Evolutionary conservation across 2,329 filamentous ascomycete genomes (phyloP).

Genomic region (Neobulgaria alba): DNA sequence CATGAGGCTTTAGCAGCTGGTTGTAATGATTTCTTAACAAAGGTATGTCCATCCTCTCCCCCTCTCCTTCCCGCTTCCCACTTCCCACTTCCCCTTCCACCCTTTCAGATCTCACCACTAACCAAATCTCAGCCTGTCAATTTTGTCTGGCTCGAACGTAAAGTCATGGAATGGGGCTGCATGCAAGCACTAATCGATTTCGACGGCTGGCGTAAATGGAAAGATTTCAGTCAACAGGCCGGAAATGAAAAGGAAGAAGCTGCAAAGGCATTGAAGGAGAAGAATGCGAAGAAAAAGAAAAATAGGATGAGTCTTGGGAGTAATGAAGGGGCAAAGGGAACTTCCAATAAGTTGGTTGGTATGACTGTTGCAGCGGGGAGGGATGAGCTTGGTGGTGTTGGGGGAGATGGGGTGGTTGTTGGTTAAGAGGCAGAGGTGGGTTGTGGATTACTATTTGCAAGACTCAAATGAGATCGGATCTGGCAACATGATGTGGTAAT

Average conservation of each 20-base stretch:
- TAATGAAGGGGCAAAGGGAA: constrained; percentile 5
- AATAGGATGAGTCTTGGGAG: constrained; percentile 15
- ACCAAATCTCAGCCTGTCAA: constrained; percentile 68
- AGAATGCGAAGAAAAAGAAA: constrained; percentile 21
- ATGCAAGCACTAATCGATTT: constrained; percentile 99
- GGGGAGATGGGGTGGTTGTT: neutral
- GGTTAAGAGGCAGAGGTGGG: neutral
- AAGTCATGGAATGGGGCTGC: constrained; percentile 98
- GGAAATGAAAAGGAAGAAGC: constrained; percentile 22
- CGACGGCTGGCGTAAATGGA: constrained; percentile 97
- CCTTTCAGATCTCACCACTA: too few relatives aligned
- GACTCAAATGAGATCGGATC: neutral
- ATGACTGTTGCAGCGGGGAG: constrained; percentile 7
- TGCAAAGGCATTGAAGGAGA: constrained; percentile 12
- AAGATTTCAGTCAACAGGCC: constrained; percentile 53
- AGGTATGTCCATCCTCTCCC: constrained; percentile 47
- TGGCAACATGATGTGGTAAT: neutral
- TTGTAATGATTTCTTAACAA: constrained; percentile 97
- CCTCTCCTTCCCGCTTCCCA: too few relatives aligned
- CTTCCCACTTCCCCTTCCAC: too few relatives aligned
- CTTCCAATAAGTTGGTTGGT: constrained; percentile 7
- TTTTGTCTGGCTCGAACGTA: constrained; percentile 93
- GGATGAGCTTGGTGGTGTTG: constrained; percentile 1
- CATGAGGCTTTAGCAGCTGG: constrained; percentile 91
- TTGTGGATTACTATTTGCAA: too few relatives aligned